phyloP scores from a whole-genome alignment of 768 basidiomycete genomes.

The Leccinum variicolor region DNA sequence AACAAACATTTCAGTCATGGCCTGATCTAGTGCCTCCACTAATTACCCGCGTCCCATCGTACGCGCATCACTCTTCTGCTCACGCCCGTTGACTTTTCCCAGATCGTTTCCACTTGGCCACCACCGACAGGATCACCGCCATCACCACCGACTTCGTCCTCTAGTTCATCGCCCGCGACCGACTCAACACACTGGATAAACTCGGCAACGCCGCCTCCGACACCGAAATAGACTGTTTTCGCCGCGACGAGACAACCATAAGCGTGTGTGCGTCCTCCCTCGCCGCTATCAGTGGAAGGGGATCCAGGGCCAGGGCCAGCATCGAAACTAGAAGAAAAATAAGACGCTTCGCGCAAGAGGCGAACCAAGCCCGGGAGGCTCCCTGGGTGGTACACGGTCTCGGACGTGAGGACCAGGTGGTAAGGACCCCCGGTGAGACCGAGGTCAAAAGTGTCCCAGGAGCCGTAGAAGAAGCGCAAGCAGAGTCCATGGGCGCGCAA shows the following conservation, averaged over 20 bases:
- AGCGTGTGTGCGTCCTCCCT: neutral
- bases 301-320: conserved; percentile 5
- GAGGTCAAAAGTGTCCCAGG: conserved; percentile 64
- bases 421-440: conserved; percentile 39
- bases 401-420: conserved; percentile 80
- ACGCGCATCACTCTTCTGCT: conserved; percentile 69
- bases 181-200: conserved; percentile 55
- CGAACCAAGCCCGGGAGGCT: conserved; percentile 59
- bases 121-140: neutral
- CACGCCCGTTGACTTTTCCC: conserved; percentile 67
- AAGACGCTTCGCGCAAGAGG: conserved; percentile 43
- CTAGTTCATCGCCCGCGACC: neutral
- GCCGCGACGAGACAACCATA: conserved; percentile 76
- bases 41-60: conserved; percentile 39
- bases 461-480: conserved; percentile 76
- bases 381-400: conserved; percentile 83
- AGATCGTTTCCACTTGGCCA: conserved; percentile 55
- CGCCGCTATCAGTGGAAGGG: neutral
- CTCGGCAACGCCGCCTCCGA: conserved; percentile 82
- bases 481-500: conserved; percentile 51
- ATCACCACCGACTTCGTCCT: neutral
- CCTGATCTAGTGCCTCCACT: neutral
- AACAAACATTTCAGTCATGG: neutral
- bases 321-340: neutral
- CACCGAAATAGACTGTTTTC: conserved; percentile 93